Percentiles rank a stretch among this genome's conserved stretches.
Evolutionary conservation across 106 monocot genomes (phyloP).

Genomic region (Allium cepa): DNA sequence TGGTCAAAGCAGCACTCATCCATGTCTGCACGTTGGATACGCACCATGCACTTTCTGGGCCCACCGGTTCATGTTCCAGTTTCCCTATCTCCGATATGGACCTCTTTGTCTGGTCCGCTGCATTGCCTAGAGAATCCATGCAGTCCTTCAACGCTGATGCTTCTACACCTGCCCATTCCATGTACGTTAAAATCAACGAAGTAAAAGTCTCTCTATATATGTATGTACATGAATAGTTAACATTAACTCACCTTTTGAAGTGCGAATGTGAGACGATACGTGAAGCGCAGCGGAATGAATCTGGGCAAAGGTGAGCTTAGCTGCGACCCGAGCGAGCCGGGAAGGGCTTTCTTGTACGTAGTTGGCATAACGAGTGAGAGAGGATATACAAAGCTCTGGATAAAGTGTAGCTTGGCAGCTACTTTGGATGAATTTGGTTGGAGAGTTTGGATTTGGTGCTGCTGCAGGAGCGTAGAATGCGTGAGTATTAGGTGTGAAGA

Average conservation of each 20-base stretch:
- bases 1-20: conserved; percentile 15
- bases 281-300: conserved; percentile 8
- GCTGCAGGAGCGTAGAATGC: neutral
- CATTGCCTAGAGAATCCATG: conserved; percentile 23
- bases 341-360: conserved; percentile 9
- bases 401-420: conserved; percentile 49
- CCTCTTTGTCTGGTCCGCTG: conserved; percentile 24
- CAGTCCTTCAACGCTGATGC: conserved; percentile 48
- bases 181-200: too few species aligned
- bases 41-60: conserved; percentile 28
- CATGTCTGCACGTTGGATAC: conserved; percentile 26
- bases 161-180: neutral
- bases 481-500: neutral
- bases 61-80: neutral
- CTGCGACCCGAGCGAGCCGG: conserved; percentile 18
- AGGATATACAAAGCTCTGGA: conserved; percentile 41
- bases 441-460: neutral
- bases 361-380: conserved; percentile 22
- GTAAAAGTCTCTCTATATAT: too few species aligned
- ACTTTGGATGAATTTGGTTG: conserved; percentile 28
- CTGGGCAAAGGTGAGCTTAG: conserved; percentile 17
- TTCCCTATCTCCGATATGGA: conserved; percentile 17
- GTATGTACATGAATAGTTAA: too few species aligned
- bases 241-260: neutral
- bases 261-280: neutral